These are phyloP conservation scores for Ophioceras dolichostomum DNA, from an alignment of 2,329 filamentous ascomycete species.

Conservation along the genomic window DNA sequence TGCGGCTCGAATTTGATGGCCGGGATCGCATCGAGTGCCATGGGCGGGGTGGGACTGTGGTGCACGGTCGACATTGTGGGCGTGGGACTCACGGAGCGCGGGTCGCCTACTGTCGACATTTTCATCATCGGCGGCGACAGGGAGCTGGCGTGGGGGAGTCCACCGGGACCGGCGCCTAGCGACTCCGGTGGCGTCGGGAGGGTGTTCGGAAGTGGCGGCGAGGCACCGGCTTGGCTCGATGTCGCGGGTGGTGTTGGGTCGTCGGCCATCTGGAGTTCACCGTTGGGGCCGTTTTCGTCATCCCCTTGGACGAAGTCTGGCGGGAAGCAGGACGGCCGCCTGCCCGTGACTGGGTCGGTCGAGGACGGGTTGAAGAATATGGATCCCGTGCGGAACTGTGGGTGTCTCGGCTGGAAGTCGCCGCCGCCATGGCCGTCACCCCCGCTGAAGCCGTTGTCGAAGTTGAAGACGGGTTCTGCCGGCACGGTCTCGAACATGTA, in stretches of 20 bases:
- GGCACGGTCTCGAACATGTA: constrained; percentile 44
- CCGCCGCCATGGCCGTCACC: constrained; percentile 12
- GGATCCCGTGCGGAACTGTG: constrained; percentile 51
- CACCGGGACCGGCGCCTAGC: constrained; percentile 15
- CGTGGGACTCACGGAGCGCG: constrained; percentile 18
- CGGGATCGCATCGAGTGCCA: background rate
- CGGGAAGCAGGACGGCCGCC: constrained; percentile 52
- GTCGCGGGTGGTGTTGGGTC: constrained; percentile 21
- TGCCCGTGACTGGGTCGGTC: constrained; percentile 38
- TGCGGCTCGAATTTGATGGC: constrained; percentile 12
- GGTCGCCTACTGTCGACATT: constrained; percentile 7
- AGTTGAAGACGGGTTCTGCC: constrained; percentile 29
- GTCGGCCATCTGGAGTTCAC: too few species aligned
- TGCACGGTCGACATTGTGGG: constrained; percentile 19
- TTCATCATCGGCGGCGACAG: constrained; percentile 23
- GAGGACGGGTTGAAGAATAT: constrained; percentile 50
- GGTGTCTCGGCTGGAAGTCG: constrained; percentile 20
- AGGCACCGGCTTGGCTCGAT: constrained; percentile 8
- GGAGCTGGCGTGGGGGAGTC: constrained; percentile 13
- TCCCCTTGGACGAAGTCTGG: constrained; percentile 23
- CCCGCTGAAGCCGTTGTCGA: constrained; percentile 3
- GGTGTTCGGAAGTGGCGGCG: constrained; percentile 11
- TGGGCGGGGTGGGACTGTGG: constrained; percentile 9
- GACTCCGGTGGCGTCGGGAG: constrained; percentile 32
- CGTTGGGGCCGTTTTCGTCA: constrained; percentile 3